Evolutionary conservation across 768 basidiomycete species (phyloP).

Genomic region (Pleurotus giganteus): DNA sequence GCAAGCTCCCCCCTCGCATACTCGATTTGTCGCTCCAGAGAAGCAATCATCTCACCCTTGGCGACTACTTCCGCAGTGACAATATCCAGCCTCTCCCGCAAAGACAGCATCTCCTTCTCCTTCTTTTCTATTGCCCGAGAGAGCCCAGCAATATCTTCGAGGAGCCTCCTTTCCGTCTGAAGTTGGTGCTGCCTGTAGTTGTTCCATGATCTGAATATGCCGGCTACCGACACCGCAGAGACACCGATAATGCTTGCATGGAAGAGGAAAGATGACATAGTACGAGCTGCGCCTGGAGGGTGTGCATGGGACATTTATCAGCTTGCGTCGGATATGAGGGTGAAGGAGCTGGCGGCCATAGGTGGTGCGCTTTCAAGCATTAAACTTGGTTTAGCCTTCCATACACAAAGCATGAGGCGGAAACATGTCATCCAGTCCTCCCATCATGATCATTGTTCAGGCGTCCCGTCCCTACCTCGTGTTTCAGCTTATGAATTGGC

Average conservation of each 20-base stretch:
- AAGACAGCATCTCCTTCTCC: constrained; percentile 3
- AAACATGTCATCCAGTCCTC: constrained; percentile 2
- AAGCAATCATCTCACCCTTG: neutral
- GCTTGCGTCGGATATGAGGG: constrained; percentile 1
- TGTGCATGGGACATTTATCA: constrained; percentile 9
- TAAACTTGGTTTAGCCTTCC: constrained; percentile 5
- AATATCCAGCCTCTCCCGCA: constrained; percentile 1
- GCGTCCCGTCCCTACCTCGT: constrained; percentile 11
- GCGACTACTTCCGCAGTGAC: constrained; percentile 4
- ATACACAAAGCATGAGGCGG: constrained; percentile 10
- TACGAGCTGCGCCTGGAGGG: constrained; percentile 8
- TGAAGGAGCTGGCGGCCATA: neutral
- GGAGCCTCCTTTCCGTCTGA: constrained; percentile 2
- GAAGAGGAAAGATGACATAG: constrained; percentile 8
- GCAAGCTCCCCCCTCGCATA: neutral
- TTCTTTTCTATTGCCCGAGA: constrained; percentile 6
- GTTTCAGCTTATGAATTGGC: constrained; percentile 7
- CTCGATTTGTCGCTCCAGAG: constrained; percentile 1
- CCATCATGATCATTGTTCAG: constrained; percentile 7
- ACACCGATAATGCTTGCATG: constrained; percentile 3
- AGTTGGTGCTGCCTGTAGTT: neutral
- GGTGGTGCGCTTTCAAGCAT: neutral
- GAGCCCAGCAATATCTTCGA: constrained; percentile 6
- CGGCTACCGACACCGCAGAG: neutral
- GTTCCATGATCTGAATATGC: constrained; percentile 3